Percentiles rank a stretch among this genome's conserved stretches.
Conservation (phyloP, 192 early-diverging fungal genomes). For the Mortierella alpina region DNA sequence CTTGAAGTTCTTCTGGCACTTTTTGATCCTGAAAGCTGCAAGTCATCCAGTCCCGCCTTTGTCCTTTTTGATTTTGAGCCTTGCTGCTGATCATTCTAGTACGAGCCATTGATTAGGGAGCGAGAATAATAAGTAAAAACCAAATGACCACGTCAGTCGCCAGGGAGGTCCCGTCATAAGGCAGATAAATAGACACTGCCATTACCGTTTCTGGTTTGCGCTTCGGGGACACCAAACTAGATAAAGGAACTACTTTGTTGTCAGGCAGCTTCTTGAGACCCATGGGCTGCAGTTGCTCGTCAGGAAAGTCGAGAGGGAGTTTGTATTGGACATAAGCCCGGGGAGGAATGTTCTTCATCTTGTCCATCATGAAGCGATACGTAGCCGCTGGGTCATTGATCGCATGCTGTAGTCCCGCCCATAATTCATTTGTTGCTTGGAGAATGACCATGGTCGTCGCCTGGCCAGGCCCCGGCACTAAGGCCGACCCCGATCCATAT, state of each 20-base stretch:
- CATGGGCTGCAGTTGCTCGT: conserved; percentile 27
- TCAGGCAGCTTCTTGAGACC: conserved; percentile 27
- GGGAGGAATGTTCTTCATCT: conserved; percentile 37
- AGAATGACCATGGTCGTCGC: conserved; percentile 47
- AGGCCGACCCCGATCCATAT: neutral
- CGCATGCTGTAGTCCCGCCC: conserved; percentile 29
- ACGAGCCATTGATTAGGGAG: no score
- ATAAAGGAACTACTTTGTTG: conserved; percentile 19
- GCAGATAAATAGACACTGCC: neutral
- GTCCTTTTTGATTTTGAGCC: no score
- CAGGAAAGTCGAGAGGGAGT: conserved; percentile 24
- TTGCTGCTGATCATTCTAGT: no score
- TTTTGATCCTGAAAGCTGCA: no score
- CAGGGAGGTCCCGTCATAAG: no score
- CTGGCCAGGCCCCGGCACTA: conserved; percentile 12
- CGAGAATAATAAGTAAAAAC: no score
- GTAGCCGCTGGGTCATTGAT: conserved; percentile 25
- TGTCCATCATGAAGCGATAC: conserved; percentile 47
- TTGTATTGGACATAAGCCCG: conserved; percentile 36
- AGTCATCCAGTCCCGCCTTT: no score
- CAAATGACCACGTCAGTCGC: no score
- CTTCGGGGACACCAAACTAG: conserved; percentile 22
- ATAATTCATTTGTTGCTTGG: conserved; percentile 32
- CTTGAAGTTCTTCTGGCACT: neutral
- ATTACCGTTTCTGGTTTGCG: conserved; percentile 11